These are phyloP conservation scores for Kodamaea lidongshanica DNA, from an alignment of 805 yeast genomes.

Conservation along the genomic window DNA sequence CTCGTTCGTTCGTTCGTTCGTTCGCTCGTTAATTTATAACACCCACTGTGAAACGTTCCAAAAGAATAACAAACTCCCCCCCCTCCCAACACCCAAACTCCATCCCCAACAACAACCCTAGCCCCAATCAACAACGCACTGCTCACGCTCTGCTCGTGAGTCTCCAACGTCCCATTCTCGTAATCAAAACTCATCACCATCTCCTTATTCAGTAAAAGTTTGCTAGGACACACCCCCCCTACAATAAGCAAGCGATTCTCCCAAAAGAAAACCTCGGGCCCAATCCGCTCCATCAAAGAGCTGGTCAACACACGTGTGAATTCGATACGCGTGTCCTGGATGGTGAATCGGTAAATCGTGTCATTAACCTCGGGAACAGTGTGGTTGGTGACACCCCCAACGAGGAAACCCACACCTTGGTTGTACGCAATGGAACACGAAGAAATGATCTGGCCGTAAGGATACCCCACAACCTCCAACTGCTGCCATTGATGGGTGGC, in stretches of 20 bases:
- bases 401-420: slow-evolving; percentile 32
- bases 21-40: slow-evolving; percentile 11
- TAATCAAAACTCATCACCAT: slow-evolving; percentile 31
- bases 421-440: slow-evolving; percentile 35
- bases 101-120: slow-evolving; percentile 24
- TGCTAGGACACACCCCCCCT: slow-evolving; percentile 51
- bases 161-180: slow-evolving; percentile 9
- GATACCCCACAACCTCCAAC: slow-evolving; percentile 18
- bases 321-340: slow-evolving; percentile 8
- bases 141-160: slow-evolving; percentile 23
- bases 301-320: slow-evolving; percentile 5
- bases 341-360: slow-evolving; percentile 30
- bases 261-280: slow-evolving; percentile 35
- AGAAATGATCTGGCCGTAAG: slow-evolving; percentile 19
- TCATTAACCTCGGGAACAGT: slow-evolving; percentile 26
- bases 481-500: slow-evolving; percentile 8
- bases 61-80: slow-evolving; percentile 83
- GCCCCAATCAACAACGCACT: slow-evolving; percentile 50
- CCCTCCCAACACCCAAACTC: slow-evolving; percentile 44
- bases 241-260: slow-evolving; percentile 36
- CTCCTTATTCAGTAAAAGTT: slow-evolving; percentile 22
- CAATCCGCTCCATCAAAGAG: slow-evolving; percentile 31
- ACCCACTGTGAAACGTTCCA: slow-evolving; percentile 42
- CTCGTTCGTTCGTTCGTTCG: too few species aligned
- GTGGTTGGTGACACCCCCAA: slow-evolving; percentile 42